A percentile compares a stretch with the other conserved stretches of the same genome.
Conservation (phyloP, 2,329 filamentous ascomycete species). For the Botrytis fabae region DNA sequence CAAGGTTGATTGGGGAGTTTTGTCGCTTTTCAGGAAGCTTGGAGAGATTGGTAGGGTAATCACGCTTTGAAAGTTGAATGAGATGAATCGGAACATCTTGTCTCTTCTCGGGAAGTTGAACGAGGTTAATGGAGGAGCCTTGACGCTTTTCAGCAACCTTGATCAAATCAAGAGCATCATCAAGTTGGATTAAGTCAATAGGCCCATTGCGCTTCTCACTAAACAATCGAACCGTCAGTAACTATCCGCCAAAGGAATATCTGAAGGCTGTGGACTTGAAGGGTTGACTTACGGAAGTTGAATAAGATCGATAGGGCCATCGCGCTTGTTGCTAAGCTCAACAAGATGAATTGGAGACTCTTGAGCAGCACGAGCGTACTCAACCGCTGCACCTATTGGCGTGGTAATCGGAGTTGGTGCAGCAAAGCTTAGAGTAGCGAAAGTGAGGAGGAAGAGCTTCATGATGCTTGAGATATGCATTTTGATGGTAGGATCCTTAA, state of each 20-base stretch:
- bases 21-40: not conserved
- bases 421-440: not conserved
- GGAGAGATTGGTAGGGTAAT: not conserved
- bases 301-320: not conserved
- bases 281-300: not conserved
- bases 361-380: not conserved
- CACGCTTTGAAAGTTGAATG: not conserved
- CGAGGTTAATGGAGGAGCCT: not conserved
- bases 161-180: not conserved
- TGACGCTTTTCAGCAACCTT: not conserved
- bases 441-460: not conserved
- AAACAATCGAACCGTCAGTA: not conserved
- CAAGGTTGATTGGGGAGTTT: not conserved
- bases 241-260: too few species aligned
- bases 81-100: not conserved
- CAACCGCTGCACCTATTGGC: not conserved
- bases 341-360: not conserved
- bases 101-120: not conserved
- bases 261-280: too few species aligned
- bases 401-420: not conserved
- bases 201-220: not conserved
- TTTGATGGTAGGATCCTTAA: not conserved
- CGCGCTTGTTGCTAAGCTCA: not conserved
- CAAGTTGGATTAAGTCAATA: not conserved
- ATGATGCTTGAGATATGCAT: constrained; percentile 6